Evolutionary conservation across 2,329 filamentous ascomycete genomes (phyloP).

Genomic region (Mollisia scopiformis): DNA sequence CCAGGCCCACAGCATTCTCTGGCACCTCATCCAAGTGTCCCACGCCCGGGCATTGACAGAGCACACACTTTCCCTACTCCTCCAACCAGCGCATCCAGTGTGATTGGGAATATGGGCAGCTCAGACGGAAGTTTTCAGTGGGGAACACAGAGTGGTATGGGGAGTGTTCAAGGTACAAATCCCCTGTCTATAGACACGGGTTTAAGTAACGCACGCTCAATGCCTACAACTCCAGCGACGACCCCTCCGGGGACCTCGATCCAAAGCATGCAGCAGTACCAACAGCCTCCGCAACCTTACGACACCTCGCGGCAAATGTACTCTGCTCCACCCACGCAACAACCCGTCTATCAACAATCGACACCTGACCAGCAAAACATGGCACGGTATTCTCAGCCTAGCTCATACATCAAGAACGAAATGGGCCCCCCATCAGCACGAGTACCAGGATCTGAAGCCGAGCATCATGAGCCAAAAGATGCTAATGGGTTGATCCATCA

Average conservation of each 20-base stretch:
- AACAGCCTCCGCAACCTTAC: slow-evolving; percentile 67
- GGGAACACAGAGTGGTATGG: slow-evolving; percentile 64
- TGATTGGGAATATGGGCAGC: slow-evolving; percentile 72
- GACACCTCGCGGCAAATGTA: slow-evolving; percentile 81
- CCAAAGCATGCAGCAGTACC: slow-evolving; percentile 80
- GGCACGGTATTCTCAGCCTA: slow-evolving; percentile 64
- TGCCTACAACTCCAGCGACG: slow-evolving; percentile 88
- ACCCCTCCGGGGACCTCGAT: slow-evolving; percentile 81
- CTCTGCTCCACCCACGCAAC: slow-evolving; percentile 65
- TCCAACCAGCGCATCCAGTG: slow-evolving; percentile 87
- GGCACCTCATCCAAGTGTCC: slow-evolving; percentile 70
- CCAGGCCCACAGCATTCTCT: slow-evolving; percentile 50
- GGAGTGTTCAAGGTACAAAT: slow-evolving; percentile 63
- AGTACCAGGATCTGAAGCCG: slow-evolving; percentile 57
- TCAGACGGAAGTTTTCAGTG: slow-evolving; percentile 81
- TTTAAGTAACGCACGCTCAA: slow-evolving; percentile 78
- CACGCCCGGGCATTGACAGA: slow-evolving; percentile 78
- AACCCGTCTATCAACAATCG: slow-evolving; percentile 71
- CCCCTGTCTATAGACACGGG: slow-evolving; percentile 81
- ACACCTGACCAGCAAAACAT: slow-evolving; percentile 65
- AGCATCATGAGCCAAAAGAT: slow-evolving; percentile 64
- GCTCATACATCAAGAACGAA: slow-evolving; percentile 77
- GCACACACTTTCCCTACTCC: slow-evolving; percentile 94
- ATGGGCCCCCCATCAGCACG: slow-evolving; percentile 81
- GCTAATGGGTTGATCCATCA: slow-evolving; percentile 70